phyloP scores from a whole-genome alignment of 768 basidiomycete species.

The Amanita pallidorosea region DNA sequence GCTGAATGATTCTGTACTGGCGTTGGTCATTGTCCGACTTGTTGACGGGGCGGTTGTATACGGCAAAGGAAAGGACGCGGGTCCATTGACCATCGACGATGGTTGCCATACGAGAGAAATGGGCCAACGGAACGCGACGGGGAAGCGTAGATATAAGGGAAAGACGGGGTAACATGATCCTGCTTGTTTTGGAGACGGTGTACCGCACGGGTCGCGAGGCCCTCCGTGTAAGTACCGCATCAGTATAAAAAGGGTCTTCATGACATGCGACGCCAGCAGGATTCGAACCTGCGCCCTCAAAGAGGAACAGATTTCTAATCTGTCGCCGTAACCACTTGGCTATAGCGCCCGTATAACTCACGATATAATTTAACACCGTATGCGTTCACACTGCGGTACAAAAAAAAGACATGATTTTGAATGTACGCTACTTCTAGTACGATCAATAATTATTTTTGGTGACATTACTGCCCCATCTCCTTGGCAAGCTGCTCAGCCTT shows the following conservation, averaged over 20 bases:
- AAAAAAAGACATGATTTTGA: neutral
- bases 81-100: constrained; percentile 20
- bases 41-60: constrained; percentile 51
- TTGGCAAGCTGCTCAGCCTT: constrained; percentile 98
- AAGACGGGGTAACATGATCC: neutral
- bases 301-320: constrained; percentile 55
- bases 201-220: neutral
- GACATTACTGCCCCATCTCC: constrained; percentile 60
- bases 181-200: neutral
- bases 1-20: constrained; percentile 67
- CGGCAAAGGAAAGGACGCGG: constrained; percentile 34
- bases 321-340: constrained; percentile 66
- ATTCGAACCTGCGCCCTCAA: constrained; percentile 51
- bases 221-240: neutral
- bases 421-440: constrained; percentile 8
- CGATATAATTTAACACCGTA: neutral
- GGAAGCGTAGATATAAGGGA: neutral
- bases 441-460: neutral
- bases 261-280: constrained; percentile 42
- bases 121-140: neutral
- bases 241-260: constrained; percentile 5
- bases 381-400: neutral
- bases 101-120: constrained; percentile 11
- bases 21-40: constrained; percentile 73
- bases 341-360: constrained; percentile 34